phyloP scores from a whole-genome alignment of 768 basidiomycete species.

The Boletus tomentosulus region DNA sequence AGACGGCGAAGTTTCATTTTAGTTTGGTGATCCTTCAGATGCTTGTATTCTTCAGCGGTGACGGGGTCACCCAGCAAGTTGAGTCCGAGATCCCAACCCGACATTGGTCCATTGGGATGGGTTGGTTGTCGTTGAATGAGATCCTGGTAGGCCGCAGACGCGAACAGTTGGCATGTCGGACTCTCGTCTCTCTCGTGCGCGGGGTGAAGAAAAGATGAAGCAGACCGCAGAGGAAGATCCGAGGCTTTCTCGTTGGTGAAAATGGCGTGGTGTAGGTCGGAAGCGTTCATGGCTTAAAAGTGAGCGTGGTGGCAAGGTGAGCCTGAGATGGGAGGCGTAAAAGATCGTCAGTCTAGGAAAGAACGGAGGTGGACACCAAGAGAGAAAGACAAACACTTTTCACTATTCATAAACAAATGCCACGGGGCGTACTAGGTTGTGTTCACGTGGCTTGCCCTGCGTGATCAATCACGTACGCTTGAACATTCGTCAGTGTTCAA shows the following conservation, averaged over 20 bases:
- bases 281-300: conserved; percentile 47
- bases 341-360: conserved; percentile 13
- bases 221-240: conserved; percentile 16
- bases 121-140: conserved; percentile 36
- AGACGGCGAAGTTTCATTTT: conserved; percentile 35
- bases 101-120: conserved; percentile 38
- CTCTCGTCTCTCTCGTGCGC: conserved; percentile 12
- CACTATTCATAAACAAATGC: conserved; percentile 11
- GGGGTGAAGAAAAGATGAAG: conserved; percentile 19
- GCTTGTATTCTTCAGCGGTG: conserved; percentile 30
- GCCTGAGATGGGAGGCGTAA: conserved; percentile 8
- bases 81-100: conserved; percentile 29
- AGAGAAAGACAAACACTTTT: conserved; percentile 12
- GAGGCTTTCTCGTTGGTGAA: conserved; percentile 35
- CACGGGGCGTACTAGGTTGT: conserved; percentile 1
- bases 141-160: conserved; percentile 34
- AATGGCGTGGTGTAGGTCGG: conserved; percentile 54
- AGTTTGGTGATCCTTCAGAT: conserved; percentile 22
- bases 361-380: conserved; percentile 8
- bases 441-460: conserved; percentile 8
- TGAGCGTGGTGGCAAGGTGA: conserved; percentile 13
- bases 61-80: conserved; percentile 31
- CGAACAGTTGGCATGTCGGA: conserved; percentile 12
- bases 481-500: not conserved
- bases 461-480: conserved; percentile 4